phyloP scores from a whole-genome alignment of 768 basidiomycete genomes.

The Tephrocybe sp. region DNA sequence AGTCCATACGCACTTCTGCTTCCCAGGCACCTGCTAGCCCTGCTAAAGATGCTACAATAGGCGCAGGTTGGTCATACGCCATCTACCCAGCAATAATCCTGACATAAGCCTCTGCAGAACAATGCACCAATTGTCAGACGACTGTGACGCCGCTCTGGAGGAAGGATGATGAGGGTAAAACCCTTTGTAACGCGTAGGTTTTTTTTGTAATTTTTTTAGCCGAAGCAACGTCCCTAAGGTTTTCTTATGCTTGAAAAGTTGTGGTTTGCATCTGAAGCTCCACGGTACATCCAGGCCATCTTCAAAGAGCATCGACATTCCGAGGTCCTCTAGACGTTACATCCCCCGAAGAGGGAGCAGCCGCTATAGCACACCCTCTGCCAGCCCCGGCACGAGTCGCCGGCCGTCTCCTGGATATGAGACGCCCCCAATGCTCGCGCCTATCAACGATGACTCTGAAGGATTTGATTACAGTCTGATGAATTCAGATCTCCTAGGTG shows the following conservation, averaged over 20 bases:
- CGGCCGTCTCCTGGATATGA: not conserved
- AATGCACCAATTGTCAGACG: slow-evolving; percentile 77
- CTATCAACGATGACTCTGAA: not conserved
- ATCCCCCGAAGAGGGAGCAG: not conserved
- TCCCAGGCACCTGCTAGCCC: not conserved
- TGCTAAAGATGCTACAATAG: not conserved
- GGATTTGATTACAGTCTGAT: not conserved
- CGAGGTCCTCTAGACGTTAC: not conserved
- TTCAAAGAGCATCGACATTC: not conserved
- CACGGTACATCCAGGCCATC: not conserved
- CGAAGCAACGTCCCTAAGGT: not conserved
- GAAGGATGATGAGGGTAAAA: slow-evolving; percentile 89
- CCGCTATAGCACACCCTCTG: not conserved
- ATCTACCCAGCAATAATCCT: not conserved
- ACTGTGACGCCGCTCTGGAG: slow-evolving; percentile 87
- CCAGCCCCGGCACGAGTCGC: not conserved
- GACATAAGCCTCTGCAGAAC: not conserved
- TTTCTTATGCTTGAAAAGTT: not conserved
- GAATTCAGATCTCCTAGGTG: not conserved
- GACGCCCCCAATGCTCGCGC: not conserved
- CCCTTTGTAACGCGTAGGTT: slow-evolving; percentile 80
- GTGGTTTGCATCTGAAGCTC: not conserved
- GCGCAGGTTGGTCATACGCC: not conserved
- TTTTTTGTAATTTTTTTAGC: not conserved
- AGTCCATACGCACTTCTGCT: not conserved